phyloP scores from a whole-genome alignment of 129 eudicot species.

The Cynara cardunculus region DNA sequence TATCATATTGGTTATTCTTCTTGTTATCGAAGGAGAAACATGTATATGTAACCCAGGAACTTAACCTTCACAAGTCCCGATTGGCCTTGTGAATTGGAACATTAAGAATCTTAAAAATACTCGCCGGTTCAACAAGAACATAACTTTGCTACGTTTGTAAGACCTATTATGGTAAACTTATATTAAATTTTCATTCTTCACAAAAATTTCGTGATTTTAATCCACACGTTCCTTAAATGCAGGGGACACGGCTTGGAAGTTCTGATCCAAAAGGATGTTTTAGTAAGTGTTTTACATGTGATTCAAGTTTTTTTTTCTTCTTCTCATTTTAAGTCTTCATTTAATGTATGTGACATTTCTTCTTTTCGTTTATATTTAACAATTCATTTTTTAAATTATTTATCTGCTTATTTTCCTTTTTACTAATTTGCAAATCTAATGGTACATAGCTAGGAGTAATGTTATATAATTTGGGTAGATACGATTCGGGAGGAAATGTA shows the following conservation, averaged over 20 bases:
- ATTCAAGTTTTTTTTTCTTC: not conserved
- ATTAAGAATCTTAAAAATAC: too few species aligned
- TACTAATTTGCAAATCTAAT: not conserved
- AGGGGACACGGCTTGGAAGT: constrained; percentile 99
- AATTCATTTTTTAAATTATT: not conserved
- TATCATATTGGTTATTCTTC: too few species aligned
- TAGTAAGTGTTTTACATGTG: constrained; percentile 54
- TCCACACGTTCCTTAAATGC: too few species aligned
- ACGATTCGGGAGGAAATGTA: not conserved
- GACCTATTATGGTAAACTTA: not conserved
- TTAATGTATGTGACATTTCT: not conserved
- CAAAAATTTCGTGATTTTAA: constrained; percentile 1
- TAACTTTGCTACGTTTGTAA: not conserved
- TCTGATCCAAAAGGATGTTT: constrained; percentile 98
- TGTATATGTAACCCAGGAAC: too few species aligned
- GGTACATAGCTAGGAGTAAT: not conserved
- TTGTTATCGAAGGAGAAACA: too few species aligned
- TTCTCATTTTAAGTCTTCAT: not conserved
- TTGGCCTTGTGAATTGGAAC: too few species aligned
- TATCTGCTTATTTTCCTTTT: too few species aligned
- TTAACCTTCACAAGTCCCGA: too few species aligned
- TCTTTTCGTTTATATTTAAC: too few species aligned
- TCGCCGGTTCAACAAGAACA: too few species aligned
- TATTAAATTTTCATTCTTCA: not conserved
- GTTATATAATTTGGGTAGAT: not conserved